phyloP scores from a whole-genome alignment of 176 grass and related monocot species.

The Tillandsia fasciculata region DNA sequence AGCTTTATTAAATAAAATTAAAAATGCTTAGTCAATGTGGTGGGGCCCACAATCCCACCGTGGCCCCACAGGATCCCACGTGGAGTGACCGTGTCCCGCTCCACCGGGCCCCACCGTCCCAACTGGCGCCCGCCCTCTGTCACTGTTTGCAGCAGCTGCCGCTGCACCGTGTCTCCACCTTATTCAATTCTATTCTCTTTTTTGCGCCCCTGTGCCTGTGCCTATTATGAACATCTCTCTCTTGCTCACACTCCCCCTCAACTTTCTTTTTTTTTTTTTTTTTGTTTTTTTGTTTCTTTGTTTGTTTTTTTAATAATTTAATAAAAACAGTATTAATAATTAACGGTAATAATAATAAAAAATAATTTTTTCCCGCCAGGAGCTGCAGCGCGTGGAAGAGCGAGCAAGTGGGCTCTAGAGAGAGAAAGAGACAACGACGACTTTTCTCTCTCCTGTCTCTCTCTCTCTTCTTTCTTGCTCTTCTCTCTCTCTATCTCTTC shows the following conservation, averaged over 20 bases:
- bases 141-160: not conserved
- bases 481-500: not conserved
- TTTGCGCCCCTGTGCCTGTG: not conserved
- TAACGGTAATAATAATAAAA: too few relatives aligned
- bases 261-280: not conserved
- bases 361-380: too few relatives aligned
- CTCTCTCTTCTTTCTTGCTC: not conserved
- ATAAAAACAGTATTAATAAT: too few relatives aligned
- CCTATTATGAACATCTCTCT: not conserved
- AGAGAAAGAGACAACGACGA: not conserved
- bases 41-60: not conserved
- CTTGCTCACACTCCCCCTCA: not conserved
- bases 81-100: not conserved
- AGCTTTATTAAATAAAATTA: not conserved
- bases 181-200: too few relatives aligned
- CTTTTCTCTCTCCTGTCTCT: not conserved
- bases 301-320: too few relatives aligned
- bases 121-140: not conserved
- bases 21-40: not conserved
- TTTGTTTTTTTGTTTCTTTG: too few relatives aligned
- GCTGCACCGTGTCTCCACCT: not conserved
- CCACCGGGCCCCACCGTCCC: not conserved
- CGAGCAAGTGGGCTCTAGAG: not conserved
- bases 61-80: not conserved
- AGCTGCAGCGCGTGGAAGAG: too few relatives aligned